Conservation (phyloP, 805 yeast genomes). For the Starmerella sp. region DNA sequence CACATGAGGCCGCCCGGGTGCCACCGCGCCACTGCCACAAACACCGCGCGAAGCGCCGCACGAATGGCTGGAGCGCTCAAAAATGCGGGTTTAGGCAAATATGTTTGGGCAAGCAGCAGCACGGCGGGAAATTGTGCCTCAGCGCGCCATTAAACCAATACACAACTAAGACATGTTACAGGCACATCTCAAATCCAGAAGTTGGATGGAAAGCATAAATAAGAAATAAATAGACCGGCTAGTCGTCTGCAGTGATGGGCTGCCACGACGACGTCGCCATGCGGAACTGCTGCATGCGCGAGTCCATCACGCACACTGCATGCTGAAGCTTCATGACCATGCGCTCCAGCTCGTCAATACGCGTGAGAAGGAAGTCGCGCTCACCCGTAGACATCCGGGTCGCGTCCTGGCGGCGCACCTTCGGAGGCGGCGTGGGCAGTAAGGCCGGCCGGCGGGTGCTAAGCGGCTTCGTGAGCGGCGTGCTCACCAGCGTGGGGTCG, state of each 20-base stretch:
- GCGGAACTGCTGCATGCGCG: not conserved
- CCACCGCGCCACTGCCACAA: not conserved
- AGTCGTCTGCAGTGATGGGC: not conserved
- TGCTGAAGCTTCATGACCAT: constrained; percentile 3
- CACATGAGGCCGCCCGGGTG: not conserved
- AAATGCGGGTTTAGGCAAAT: too few relatives aligned
- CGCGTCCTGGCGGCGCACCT: not conserved
- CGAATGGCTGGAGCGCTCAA: too few relatives aligned
- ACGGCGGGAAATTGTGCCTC: too few relatives aligned
- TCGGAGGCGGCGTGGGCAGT: not conserved
- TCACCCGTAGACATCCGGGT: not conserved
- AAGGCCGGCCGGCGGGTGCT: not conserved
- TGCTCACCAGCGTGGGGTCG: not conserved
- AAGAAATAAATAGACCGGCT: not conserved
- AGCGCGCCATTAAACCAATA: too few relatives aligned
- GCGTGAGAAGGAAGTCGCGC: not conserved
- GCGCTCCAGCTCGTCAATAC: not conserved
- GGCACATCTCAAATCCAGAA: too few relatives aligned
- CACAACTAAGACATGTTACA: too few relatives aligned
- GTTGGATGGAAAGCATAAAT: not conserved
- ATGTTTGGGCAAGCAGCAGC: too few relatives aligned
- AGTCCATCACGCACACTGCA: not conserved
- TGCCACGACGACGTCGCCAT: constrained; percentile 4
- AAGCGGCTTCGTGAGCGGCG: not conserved
- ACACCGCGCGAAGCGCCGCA: not conserved